Conservation (phyloP, 1,139 yeast genomes). For the Chernovozyma aurita region DNA sequence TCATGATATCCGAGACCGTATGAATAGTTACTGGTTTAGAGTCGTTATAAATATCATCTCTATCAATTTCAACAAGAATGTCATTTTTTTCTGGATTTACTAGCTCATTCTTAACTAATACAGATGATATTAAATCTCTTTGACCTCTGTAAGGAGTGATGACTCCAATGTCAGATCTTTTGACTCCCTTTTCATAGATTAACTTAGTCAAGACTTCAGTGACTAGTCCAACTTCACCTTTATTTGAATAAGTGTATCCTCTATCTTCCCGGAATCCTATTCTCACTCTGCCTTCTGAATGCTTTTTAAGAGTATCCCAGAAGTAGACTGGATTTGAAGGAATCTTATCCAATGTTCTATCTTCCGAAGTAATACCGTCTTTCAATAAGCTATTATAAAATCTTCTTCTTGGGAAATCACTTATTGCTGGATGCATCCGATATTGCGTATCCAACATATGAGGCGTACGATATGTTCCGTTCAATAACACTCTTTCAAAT, state of each 20-base stretch:
- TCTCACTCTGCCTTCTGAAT: conserved; percentile 42
- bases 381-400: conserved; percentile 52
- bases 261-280: conserved; percentile 42
- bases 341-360: conserved; percentile 40
- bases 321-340: conserved; percentile 45
- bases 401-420: conserved; percentile 59
- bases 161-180: conserved; percentile 52
- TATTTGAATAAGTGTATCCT: conserved; percentile 53
- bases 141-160: conserved; percentile 75
- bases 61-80: conserved; percentile 48
- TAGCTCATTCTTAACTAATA: conserved; percentile 44
- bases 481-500: conserved; percentile 54
- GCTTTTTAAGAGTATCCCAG: conserved; percentile 46
- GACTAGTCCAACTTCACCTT: conserved; percentile 47
- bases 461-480: conserved; percentile 54
- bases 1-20: conserved; percentile 60
- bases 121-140: conserved; percentile 54
- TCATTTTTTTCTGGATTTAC: conserved; percentile 53
- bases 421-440: conserved; percentile 91
- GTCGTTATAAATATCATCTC: conserved; percentile 49
- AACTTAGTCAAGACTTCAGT: conserved; percentile 43
- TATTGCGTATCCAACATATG: conserved; percentile 71
- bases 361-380: conserved; percentile 55
- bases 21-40: conserved; percentile 54
- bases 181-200: conserved; percentile 50